Base-by-base conservation (phyloP, 345 rosid genomes). In the Tarenaya hassleriana region DNA sequence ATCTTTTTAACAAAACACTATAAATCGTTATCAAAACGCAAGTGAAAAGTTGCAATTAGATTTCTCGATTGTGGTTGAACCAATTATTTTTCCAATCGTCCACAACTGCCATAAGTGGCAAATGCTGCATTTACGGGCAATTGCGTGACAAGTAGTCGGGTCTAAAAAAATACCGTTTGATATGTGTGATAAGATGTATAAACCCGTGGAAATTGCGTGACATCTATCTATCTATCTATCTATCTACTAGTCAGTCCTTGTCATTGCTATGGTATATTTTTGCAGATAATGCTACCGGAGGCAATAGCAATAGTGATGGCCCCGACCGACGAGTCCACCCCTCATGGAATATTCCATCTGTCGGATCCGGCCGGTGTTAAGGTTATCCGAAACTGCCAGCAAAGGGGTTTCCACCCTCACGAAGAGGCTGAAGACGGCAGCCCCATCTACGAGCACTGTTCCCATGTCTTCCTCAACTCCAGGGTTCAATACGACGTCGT, bases 351-450 rank as follows among this genome's bases (percentile, higher is more conserved):
- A 67, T 92, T 92, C 65, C 97, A 92, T 68, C 78, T 92, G 39
- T 92, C 97, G 0, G 97, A 88, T 63, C 98, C 98, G 0, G 69
- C 83, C 0, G 98, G 98, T 0, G 94, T 92, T 31, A 77, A 91
- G 1, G 80, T 78, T 38, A 88, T 88, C 39, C 88, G 96, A 13
- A 85, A 81, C 56, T 92, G 98, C 72, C 88, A 88, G 68, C 84
- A 92, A 66, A 77, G 95, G 24, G 98, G 98, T 14, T 92, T 92
- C 70, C 98, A 92, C 69, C 98, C 98, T 13, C 98, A 92, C 17
- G 98, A 92, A 60, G 98, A 92, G 67, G 66, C 97, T 34, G 45
- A 37, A 33, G 91, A 88, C 21, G 95, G 97, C 34, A 88, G 47
- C 65, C 71, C 90, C 20, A 77, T 92, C 48, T 92, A 92, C 33